Base-by-base conservation (phyloP, 2,329 filamentous ascomycete species). In the Epichloe festucae region DNA sequence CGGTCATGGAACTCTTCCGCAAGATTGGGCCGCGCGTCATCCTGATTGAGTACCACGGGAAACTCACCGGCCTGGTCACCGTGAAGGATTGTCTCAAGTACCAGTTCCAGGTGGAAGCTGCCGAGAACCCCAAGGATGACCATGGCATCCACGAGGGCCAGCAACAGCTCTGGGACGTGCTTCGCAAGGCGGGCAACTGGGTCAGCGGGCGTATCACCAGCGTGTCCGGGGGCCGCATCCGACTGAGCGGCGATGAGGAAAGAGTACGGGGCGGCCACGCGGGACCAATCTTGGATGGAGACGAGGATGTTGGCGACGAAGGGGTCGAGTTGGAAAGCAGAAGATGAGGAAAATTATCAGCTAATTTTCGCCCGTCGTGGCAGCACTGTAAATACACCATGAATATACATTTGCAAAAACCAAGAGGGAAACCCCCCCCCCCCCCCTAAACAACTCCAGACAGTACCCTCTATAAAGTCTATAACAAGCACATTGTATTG, bases 51-150 rank as follows among this genome's bases (percentile, higher is more conserved):
- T 85, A 95, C 63, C 85, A 87, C 53, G 93, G 93, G 14, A 80
- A 81, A 48, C 76, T 98, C 2, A 80, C 79, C 0, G 93, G 93
- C 0, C 75, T 98, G 0, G 87, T 98, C 1, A 98, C 93, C 0
- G 87, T 96, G 55, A 98, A 98, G 67, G 93, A 98, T 65, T 97
- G 93, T 59, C 72, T 98, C 52, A 95, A 93, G 65, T 97, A 95
- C 63, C 91, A 98, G 67, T 95, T 97, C 78, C 94, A 93, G 72
- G 88, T 87, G 1, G 93, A 98, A 67, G 87, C 87, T 8, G 81
- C 85, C 42, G 89, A 93, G 67, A 83, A 87, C 59, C 80, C 79
- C 4, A 76, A 78, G 53, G 76, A 81, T 35, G 79, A 84, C 52
- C 70, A 76, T 44, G 67, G 72, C 27, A 66, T 79, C 50, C 67